A percentile compares a stretch with the other conserved stretches of the same genome.
phyloP scores from a whole-genome alignment of 768 basidiomycete genomes.

The Termitomyces titanicus region DNA sequence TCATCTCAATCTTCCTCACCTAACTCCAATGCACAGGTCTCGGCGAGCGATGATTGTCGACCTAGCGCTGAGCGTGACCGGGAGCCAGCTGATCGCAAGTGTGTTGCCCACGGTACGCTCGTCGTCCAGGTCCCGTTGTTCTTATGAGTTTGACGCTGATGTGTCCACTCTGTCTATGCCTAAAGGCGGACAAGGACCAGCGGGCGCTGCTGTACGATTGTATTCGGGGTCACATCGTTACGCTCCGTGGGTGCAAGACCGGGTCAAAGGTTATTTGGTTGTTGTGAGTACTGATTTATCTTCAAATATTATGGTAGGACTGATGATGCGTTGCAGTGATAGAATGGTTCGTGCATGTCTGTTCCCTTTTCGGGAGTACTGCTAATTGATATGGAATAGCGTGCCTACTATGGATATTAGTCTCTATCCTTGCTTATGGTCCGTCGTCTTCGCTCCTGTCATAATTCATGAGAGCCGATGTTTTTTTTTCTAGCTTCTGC shows the following conservation, averaged over 20 bases:
- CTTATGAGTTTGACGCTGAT: not conserved
- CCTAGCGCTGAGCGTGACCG: constrained; percentile 76
- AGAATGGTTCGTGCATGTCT: not conserved
- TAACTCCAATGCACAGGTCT: constrained; percentile 32
- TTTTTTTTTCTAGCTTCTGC: not conserved
- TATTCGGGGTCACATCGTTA: constrained; percentile 84
- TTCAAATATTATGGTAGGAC: not conserved
- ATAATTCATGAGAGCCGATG: too few species aligned
- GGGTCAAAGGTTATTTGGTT: constrained; percentile 92
- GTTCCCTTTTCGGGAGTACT: too few species aligned
- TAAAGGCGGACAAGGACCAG: constrained; percentile 82
- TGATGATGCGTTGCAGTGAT: not conserved
- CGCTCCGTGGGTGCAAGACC: constrained; percentile 86
- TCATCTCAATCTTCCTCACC: not conserved
- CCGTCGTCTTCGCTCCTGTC: not conserved
- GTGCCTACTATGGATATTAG: not conserved
- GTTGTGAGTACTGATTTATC: constrained; percentile 43
- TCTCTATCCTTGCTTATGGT: not conserved
- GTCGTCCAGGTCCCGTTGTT: not conserved
- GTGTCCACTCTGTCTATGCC: constrained; percentile 1
- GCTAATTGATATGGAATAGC: not conserved
- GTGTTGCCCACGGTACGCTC: constrained; percentile 68
- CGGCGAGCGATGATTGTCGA: constrained; percentile 89
- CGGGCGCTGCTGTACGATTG: constrained; percentile 79
- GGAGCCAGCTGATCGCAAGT: constrained; percentile 82